Base-by-base conservation (phyloP, 148 eudicot genomes). In the Simmondsia chinensis region DNA sequence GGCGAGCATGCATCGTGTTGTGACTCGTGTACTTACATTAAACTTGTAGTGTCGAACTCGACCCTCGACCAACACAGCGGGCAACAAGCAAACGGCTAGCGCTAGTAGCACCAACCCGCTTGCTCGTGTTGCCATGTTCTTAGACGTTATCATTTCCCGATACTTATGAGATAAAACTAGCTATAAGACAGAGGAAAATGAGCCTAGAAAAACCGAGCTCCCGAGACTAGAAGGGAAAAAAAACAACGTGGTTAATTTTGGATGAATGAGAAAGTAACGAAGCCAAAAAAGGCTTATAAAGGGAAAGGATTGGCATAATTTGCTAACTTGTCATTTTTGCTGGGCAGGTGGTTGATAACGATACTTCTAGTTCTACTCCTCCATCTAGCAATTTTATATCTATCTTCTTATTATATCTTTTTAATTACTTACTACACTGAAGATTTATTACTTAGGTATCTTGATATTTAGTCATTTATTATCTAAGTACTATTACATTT, bases 41-140 rank as follows among this genome's bases (percentile, higher is more conserved):
- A 76, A 76, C 59, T 76, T 76, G 72, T 76, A 76, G 22, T 59
- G 57, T 22, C 83, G 83, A 59, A 62, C 23, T 5, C 62, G 34
- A 15, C 64, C 62, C 37, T 76, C 70, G 3, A 69, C 75, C 20
- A 59, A 20, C 16, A 40, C n/a, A 1, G 61, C 36, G 6, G 37
- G 61, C 52, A 46, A 27, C 15, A 56, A 14, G 46, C 52, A 56
- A 13, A 31, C 52, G 15, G 37, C 15, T 34, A 52, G 7, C 4
- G 39, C 18, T 11, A 46, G 3, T 9, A 56, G 18, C n/a, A n/a
- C 47, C 48, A 54, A 53, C 49, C 25, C 49, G 42, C 29, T 42
- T 11, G 16, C 48, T 39, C 54, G 32, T 19, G 5, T 36, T 7
- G 11, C 39, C 40, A 25, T 50, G 29, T 46, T 16, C 7, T 19